Percentiles rank a stretch among this genome's conserved stretches.
Conservation (phyloP, 2,329 filamentous ascomycete genomes). For the Pseudofabraea citricarpa region DNA sequence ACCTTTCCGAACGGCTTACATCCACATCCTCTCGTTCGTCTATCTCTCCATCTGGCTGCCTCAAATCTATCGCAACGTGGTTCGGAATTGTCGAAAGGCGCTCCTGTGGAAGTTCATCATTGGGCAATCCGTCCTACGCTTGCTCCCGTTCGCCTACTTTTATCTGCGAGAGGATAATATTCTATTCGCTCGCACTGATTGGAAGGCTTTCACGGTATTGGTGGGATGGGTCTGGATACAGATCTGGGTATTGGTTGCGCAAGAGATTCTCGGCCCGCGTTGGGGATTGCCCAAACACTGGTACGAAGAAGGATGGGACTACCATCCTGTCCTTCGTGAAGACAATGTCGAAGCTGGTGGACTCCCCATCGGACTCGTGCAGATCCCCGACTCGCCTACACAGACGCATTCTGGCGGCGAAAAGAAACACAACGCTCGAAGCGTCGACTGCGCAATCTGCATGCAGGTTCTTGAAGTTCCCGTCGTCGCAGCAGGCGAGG, state of each 20-base stretch:
- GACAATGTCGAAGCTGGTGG: conserved; percentile 76
- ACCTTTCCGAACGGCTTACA: conserved; percentile 47
- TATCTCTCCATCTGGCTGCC: conserved; percentile 92
- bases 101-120: conserved; percentile 88
- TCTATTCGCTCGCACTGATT: conserved; percentile 69
- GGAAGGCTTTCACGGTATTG: conserved; percentile 57
- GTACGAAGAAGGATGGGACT: conserved; percentile 81
- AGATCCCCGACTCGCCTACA: conserved; percentile 19
- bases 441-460: conserved; percentile 92
- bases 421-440: conserved; percentile 39
- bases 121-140: conserved; percentile 73
- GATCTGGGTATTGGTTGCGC: conserved; percentile 69
- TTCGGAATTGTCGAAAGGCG: conserved; percentile 86
- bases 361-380: conserved; percentile 70
- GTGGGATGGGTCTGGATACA: conserved; percentile 85
- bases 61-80: conserved; percentile 85
- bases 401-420: conserved; percentile 23
- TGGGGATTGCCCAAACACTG: conserved; percentile 72
- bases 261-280: conserved; percentile 83
- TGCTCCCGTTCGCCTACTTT: conserved; percentile 82
- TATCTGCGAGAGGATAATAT: conserved; percentile 76
- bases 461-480: conserved; percentile 88
- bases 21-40: conserved; percentile 60
- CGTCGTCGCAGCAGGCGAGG: conserved; percentile 57
- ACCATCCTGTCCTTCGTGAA: conserved; percentile 83